phyloP scores from a whole-genome alignment of 2,329 filamentous ascomycete genomes.

The Colletotrichum sp. region DNA sequence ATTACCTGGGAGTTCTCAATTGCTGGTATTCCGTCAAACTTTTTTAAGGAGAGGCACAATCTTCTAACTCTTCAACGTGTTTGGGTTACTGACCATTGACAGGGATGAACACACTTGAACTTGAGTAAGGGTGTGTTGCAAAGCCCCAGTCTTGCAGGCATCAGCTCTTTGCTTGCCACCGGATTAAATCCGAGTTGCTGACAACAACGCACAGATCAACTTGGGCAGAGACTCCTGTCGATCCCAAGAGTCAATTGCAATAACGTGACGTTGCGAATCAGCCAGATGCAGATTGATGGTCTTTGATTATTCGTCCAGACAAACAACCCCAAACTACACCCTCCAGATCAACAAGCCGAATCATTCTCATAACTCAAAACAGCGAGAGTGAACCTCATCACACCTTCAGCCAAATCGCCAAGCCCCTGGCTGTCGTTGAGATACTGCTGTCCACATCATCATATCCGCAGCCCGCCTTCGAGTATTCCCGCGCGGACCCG shows the following conservation, averaged over 20 bases:
- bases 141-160: background rate
- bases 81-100: background rate
- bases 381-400: background rate
- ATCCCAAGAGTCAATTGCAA: background rate
- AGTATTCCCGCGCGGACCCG: background rate
- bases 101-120: background rate
- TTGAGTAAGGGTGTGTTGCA: background rate
- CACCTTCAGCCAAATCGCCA: rapidly evolving
- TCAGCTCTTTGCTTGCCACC: background rate
- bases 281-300: background rate
- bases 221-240: background rate
- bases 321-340: background rate
- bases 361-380: rapidly evolving
- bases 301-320: background rate
- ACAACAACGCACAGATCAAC: background rate
- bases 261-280: background rate
- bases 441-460: background rate
- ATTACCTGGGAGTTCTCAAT: background rate
- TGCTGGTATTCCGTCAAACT: background rate
- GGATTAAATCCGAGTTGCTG: background rate
- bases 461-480: background rate
- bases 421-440: rapidly evolving
- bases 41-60: background rate
- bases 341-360: rapidly evolving
- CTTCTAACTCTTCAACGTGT: background rate